A percentile compares a stretch with the other conserved stretches of the same genome.
Conservation (phyloP, 108 stramenopile genomes). For the Cyclotella atomus region DNA sequence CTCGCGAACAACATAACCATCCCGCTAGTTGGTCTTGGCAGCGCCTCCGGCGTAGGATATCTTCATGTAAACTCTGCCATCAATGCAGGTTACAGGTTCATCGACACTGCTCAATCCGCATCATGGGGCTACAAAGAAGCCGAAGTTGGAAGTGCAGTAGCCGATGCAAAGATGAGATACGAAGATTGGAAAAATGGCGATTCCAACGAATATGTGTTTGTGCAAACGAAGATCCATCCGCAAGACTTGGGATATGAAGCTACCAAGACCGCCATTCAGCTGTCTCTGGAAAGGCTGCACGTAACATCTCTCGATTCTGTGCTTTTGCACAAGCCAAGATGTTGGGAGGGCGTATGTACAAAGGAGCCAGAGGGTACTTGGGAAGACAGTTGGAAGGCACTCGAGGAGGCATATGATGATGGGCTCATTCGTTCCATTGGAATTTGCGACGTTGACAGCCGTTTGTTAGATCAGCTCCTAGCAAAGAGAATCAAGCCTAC, state of each 20-base stretch:
- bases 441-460: conserved; percentile 58
- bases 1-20: conserved; percentile 49
- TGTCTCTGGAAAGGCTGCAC: conserved; percentile 32
- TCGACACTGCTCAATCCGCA: conserved; percentile 61
- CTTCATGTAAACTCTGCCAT: conserved; percentile 45
- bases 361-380: conserved; percentile 62
- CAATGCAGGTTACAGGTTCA: conserved; percentile 49
- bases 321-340: conserved; percentile 62
- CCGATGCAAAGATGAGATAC: conserved; percentile 18
- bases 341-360: conserved; percentile 58
- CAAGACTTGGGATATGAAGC: conserved; percentile 61
- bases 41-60: conserved; percentile 54
- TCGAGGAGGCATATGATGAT: conserved; percentile 53
- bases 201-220: conserved; percentile 42
- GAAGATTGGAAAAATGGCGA: conserved; percentile 36
- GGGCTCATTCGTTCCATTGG: conserved; percentile 56
- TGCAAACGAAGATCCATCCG: conserved; percentile 68
- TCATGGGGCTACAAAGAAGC: conserved; percentile 62
- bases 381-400: conserved; percentile 63
- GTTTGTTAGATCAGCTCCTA: conserved; percentile 49
- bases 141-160: conserved; percentile 58
- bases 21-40: conserved; percentile 58
- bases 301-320: conserved; percentile 55
- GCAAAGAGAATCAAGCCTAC: conserved; percentile 47
- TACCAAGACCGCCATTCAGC: conserved; percentile 37